Percentiles rank a stretch among this genome's conserved stretches.
Evolutionary conservation across 352 stramenopile species (phyloP).

Genomic region (Phytopythium chamaehyphon): DNA sequence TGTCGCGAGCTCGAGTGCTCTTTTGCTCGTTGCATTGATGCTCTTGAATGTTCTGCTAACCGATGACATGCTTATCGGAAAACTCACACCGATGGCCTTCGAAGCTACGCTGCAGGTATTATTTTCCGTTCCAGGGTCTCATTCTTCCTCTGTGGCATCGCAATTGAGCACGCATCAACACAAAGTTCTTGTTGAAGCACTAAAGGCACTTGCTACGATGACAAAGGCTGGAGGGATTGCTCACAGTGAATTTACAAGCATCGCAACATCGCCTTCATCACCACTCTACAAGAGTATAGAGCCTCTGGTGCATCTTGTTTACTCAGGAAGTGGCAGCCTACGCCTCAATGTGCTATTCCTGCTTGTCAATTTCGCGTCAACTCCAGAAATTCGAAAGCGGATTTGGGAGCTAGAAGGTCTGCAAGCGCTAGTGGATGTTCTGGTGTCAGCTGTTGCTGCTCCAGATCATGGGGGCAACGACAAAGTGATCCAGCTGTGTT

Average conservation of each 20-base stretch:
- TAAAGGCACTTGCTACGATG: conserved; percentile 53
- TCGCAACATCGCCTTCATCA: background rate
- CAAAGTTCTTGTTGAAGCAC: conserved; percentile 33
- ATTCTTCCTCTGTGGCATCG: conserved; percentile 3
- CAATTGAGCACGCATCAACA: conserved; percentile 12
- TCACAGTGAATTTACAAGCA: background rate
- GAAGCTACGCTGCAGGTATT: conserved; percentile 56
- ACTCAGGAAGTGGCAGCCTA: conserved; percentile 20
- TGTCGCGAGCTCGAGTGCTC: background rate
- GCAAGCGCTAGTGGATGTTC: conserved; percentile 24
- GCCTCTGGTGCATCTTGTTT: conserved; percentile 42
- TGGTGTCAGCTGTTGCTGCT: conserved; percentile 5
- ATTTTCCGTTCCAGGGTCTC: conserved; percentile 10
- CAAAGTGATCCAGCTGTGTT: conserved; percentile 53
- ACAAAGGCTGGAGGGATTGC: conserved; percentile 24
- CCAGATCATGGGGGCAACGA: conserved; percentile 23
- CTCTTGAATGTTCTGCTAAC: conserved; percentile 47
- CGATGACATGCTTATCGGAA: conserved; percentile 45
- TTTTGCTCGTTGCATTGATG: conserved; percentile 32
- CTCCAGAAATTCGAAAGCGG: conserved; percentile 23
- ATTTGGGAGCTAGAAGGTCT: conserved; percentile 48
- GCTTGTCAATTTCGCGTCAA: conserved; percentile 65
- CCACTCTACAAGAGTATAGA: conserved; percentile 37
- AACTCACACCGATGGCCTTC: conserved; percentile 55
- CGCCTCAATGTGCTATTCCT: conserved; percentile 58